phyloP scores from a whole-genome alignment of 768 basidiomycete species.

The Neoboletus brunneissimus region DNA sequence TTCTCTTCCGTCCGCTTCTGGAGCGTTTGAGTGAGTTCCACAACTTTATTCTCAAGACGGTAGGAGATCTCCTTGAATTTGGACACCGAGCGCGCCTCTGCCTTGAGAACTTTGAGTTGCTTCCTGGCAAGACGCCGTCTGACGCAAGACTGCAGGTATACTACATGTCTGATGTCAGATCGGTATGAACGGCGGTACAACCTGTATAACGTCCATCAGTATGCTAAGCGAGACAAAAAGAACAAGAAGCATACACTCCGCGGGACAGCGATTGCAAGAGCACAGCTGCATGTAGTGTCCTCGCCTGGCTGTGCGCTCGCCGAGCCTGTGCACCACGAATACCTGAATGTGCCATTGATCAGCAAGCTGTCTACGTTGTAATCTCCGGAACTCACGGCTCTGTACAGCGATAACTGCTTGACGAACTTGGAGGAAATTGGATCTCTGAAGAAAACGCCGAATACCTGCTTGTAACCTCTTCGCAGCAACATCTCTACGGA shows the following conservation, averaged over 20 bases:
- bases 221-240: not conserved
- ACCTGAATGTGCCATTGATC: conserved; percentile 39
- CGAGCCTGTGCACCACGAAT: conserved; percentile 76
- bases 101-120: conserved; percentile 77
- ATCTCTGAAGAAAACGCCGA: conserved; percentile 72
- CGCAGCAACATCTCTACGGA: conserved; percentile 74
- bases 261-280: conserved; percentile 80
- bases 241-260: conserved; percentile 68
- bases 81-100: conserved; percentile 94
- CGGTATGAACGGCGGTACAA: conserved; percentile 52
- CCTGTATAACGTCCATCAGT: conserved; percentile 35
- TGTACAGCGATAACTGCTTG: conserved; percentile 71
- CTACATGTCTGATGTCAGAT: conserved; percentile 64
- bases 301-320: conserved; percentile 51
- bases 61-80: conserved; percentile 99
- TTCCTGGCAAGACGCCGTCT: conserved; percentile 85
- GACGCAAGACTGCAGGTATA: conserved; percentile 88
- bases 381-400: conserved; percentile 60
- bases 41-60: conserved; percentile 96
- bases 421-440: conserved; percentile 60
- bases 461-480: conserved; percentile 70
- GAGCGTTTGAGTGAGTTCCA: conserved; percentile 92
- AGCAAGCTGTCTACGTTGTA: conserved; percentile 1
- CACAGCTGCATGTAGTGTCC: conserved; percentile 60
- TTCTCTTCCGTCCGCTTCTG: conserved; percentile 90